Conservation (phyloP, 768 basidiomycete genomes). For the Antrodiella citrinella region DNA sequence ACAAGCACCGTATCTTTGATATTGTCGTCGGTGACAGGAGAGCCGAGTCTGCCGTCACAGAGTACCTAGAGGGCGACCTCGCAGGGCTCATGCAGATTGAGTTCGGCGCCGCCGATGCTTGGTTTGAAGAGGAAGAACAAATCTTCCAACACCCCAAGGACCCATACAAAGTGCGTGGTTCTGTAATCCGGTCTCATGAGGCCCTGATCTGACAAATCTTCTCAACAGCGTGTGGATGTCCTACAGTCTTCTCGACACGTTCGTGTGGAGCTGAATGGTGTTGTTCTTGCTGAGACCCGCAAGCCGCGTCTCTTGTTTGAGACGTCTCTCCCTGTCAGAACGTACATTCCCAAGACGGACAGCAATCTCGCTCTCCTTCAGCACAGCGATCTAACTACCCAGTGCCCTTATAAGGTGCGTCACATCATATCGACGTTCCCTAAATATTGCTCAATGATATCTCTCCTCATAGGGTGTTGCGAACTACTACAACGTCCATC, state of each 20-base stretch:
- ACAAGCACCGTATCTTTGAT: constrained; percentile 34
- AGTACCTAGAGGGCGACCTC: constrained; percentile 30
- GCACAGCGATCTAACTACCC: constrained; percentile 36
- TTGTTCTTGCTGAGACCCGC: constrained; percentile 52
- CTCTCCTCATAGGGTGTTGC: constrained; percentile 41
- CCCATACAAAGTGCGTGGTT: constrained; percentile 50
- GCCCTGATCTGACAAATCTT: neutral
- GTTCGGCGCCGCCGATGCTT: constrained; percentile 46
- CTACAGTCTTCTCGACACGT: constrained; percentile 54
- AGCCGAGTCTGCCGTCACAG: constrained; percentile 32
- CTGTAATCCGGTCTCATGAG: neutral
- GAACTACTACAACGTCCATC: constrained; percentile 44
- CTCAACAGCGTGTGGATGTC: constrained; percentile 50
- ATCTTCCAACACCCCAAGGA: constrained; percentile 57
- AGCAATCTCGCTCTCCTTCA: constrained; percentile 41
- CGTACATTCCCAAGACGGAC: constrained; percentile 55
- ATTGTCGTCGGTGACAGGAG: constrained; percentile 33
- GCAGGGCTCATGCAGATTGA: constrained; percentile 40
- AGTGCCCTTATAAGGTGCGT: constrained; percentile 60
- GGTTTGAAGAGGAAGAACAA: constrained; percentile 66
- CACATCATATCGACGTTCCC: neutral
- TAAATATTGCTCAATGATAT: neutral
- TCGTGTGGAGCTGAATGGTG: constrained; percentile 51
- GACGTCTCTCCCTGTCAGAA: constrained; percentile 46
- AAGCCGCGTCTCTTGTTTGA: constrained; percentile 51